Percentiles rank a stretch among this genome's conserved stretches.
These are phyloP conservation scores for Canavalia ensiformis DNA, from an alignment of 306 rosid genomes.

Conservation along the genomic window DNA sequence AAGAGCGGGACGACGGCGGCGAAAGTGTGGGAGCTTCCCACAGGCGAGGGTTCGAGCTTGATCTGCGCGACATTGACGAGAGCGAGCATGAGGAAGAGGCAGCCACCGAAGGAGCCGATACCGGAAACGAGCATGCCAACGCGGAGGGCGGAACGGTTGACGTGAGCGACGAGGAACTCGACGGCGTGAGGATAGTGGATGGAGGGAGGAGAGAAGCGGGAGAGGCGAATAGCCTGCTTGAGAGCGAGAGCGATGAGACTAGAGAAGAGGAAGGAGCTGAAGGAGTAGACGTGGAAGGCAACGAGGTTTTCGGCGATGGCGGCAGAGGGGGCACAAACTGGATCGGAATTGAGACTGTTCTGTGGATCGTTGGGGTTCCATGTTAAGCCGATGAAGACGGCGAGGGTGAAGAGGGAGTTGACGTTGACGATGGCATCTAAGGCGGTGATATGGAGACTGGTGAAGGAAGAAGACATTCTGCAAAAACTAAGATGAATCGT, in stretches of 20 bases:
- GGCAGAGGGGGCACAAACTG: slow-evolving; percentile 63
- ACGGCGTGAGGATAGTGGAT: slow-evolving; percentile 56
- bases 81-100: slow-evolving; percentile 77
- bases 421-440: slow-evolving; percentile 85
- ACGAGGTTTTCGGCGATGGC: slow-evolving; percentile 76
- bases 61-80: slow-evolving; percentile 83
- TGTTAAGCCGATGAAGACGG: slow-evolving; percentile 83
- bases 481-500: no score
- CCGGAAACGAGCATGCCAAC: slow-evolving; percentile 88
- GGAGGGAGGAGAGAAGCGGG: slow-evolving; percentile 59
- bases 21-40: slow-evolving; percentile 62
- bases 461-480: slow-evolving; percentile 60
- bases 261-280: slow-evolving; percentile 98
- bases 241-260: slow-evolving; percentile 88
- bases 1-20: slow-evolving; percentile 80
- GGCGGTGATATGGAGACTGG: slow-evolving; percentile 78
- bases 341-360: slow-evolving; percentile 56
- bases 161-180: slow-evolving; percentile 64
- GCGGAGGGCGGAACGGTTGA: slow-evolving; percentile 68
- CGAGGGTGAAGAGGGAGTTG: slow-evolving; percentile 89
- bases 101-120: slow-evolving; percentile 71
- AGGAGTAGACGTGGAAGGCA: slow-evolving; percentile 92
- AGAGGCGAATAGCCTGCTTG: slow-evolving; percentile 83
- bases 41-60: slow-evolving; percentile 83
- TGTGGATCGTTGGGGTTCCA: slow-evolving; percentile 81